Base-by-base conservation (phyloP, 495 filamentous ascomycete genomes). In the Immersiella caudata region DNA sequence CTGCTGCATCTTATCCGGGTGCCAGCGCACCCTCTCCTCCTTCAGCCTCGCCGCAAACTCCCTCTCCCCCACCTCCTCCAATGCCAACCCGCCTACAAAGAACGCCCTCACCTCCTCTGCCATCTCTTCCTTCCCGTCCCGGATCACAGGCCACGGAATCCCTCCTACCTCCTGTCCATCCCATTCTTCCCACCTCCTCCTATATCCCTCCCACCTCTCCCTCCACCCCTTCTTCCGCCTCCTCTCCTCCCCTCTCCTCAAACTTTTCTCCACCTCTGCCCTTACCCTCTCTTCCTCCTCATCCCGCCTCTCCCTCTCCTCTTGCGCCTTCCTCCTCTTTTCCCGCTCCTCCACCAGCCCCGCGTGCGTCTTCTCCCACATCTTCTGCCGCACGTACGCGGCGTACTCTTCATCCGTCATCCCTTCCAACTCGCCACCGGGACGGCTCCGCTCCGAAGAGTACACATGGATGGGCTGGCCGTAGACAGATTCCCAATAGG, bases 1-100 rank as follows among this genome's bases (percentile, higher is more conserved):
- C 79, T 98, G 96, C 82, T 96, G 93, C 35, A 98, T 91, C 83
- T 98, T 99, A 79, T 99, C 95, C 11, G 95, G 95, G 85, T 99
- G 95, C 95, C 95, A 99, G 11, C 93, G 81, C 11, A 98, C 88
- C 46, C 95, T 86, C 80, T 99, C 95, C 20, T 84, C 76, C 79
- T 97, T 98, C 46, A 99, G 79, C 27, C 86, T 81, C 20, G 83
- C 81, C 55, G 84, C 67, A 35, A 93, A 75, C 35, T 85, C 84
- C 57, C 87, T 86, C 65, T 84, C 83, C 1, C 80, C 81, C 1
- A 94, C 77, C 80, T 93, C 89, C n/a, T 76, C 77, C 62, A 79
- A 60, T 29, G 70, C 77, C 33, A 82, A 68, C 1, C 81, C 82
- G 33, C 75, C 60, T 46, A 82, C 76, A 65, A 81, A 81, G 60